These are phyloP conservation scores for Penicillium griseofulvum DNA, from an alignment of 2,329 filamentous ascomycete species.

Conservation along the genomic window DNA sequence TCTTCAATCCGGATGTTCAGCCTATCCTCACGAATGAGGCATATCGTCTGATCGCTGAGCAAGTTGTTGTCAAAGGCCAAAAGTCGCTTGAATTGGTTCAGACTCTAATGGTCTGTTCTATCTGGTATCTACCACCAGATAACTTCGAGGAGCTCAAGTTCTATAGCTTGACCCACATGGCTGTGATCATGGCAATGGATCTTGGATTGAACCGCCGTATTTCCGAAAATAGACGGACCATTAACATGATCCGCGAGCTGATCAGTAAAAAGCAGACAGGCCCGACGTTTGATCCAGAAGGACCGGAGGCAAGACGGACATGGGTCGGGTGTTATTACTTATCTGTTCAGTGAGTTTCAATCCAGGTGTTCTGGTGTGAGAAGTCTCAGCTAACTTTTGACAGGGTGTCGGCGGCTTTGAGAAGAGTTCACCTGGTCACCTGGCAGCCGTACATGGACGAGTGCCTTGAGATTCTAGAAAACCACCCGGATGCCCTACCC, in stretches of 20 bases:
- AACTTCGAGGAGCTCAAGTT: conserved; percentile 85
- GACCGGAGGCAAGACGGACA: conserved; percentile 56
- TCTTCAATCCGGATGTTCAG: conserved; percentile 56
- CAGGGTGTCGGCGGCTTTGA: conserved; percentile 58
- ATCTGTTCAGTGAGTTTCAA: conserved; percentile 50
- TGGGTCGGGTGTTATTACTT: conserved; percentile 63
- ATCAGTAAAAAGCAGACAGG: conserved; percentile 35
- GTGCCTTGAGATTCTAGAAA: conserved; percentile 57
- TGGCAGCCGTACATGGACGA: conserved; percentile 65
- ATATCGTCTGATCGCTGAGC: conserved; percentile 70
- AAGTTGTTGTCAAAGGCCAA: conserved; percentile 69
- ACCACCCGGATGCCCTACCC: conserved; percentile 55
- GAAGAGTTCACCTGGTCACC: conserved; percentile 57
- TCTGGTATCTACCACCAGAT: conserved; percentile 84
- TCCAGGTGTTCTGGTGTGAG: background rate
- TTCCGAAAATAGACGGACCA: conserved; percentile 34
- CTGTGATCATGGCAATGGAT: conserved; percentile 78
- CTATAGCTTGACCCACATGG: conserved; percentile 80
- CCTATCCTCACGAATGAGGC: conserved; percentile 64
- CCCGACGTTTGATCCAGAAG: conserved; percentile 47
- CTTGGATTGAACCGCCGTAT: conserved; percentile 67
- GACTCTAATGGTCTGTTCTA: conserved; percentile 68
- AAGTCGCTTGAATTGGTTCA: conserved; percentile 84
- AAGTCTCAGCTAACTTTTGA: background rate
- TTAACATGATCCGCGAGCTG: conserved; percentile 39